Evolutionary conservation across 2,329 filamentous ascomycete species (phyloP).

Genomic region (Penicillium sp.): DNA sequence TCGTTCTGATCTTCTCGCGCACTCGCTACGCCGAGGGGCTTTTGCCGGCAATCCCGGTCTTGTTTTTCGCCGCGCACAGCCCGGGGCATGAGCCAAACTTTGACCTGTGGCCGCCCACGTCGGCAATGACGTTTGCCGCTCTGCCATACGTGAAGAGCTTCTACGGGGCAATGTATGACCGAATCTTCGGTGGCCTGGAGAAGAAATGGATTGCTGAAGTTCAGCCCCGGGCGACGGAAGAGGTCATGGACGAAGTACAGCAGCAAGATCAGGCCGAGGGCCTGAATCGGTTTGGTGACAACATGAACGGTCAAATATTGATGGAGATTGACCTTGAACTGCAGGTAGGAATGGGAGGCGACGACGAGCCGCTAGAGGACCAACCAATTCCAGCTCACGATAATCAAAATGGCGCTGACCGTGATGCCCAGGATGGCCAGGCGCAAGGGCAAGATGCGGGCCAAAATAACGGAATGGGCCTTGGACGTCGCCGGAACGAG

Average conservation of each 20-base stretch:
- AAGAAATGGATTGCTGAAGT: constrained; percentile 58
- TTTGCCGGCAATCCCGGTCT: constrained; percentile 57
- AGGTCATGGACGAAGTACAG: constrained; percentile 29
- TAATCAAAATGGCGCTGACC: constrained; percentile 19
- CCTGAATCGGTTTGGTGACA: constrained; percentile 20
- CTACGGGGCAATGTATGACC: constrained; percentile 59
- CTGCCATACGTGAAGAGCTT: constrained; percentile 60
- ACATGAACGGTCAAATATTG: constrained; percentile 38
- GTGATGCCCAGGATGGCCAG: constrained; percentile 22
- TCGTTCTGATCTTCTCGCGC: constrained; percentile 62
- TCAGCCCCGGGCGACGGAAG: constrained; percentile 49
- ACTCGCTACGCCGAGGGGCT: constrained; percentile 58
- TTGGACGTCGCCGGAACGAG: constrained; percentile 41
- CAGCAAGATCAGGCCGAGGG: constrained; percentile 31
- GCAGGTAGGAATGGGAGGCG: constrained; percentile 45
- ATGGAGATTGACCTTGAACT: constrained; percentile 48
- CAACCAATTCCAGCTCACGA: constrained; percentile 22
- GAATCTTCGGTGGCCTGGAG: constrained; percentile 53
- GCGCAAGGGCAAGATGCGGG: constrained; percentile 21
- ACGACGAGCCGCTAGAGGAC: constrained; percentile 33
- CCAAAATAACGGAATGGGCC: constrained; percentile 22
- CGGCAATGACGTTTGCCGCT: constrained; percentile 59
- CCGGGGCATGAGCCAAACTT: constrained; percentile 45
- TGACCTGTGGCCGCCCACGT: constrained; percentile 60
- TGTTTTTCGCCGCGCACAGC: constrained; percentile 47